Evolutionary conservation across 257 asterid genomes (phyloP).

Genomic region (Ilex aquifolium): DNA sequence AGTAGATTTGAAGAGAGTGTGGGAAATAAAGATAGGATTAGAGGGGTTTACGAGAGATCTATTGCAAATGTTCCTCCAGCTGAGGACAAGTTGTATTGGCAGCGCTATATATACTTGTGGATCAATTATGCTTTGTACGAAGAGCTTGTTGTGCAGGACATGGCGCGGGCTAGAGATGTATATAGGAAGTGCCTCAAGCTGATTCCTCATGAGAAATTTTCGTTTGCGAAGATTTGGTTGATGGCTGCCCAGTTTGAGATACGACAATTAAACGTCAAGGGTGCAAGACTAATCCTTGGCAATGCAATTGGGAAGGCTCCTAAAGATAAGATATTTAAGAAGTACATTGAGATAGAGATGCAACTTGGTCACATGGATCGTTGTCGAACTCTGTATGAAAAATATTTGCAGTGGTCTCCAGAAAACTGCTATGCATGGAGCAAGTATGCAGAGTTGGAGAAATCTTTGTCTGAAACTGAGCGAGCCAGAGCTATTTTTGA

Average conservation of each 20-base stretch:
- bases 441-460: constrained; percentile 84
- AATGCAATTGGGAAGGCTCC: constrained; percentile 61
- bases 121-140: constrained; percentile 79
- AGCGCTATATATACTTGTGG: constrained; percentile 91
- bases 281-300: constrained; percentile 50
- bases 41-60: constrained; percentile 84
- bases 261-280: constrained; percentile 62
- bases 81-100: constrained; percentile 88
- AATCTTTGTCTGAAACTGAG: constrained; percentile 74
- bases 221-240: too few species aligned
- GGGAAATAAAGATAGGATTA: constrained; percentile 56
- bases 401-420: constrained; percentile 84
- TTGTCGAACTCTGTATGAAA: constrained; percentile 75
- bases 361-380: constrained; percentile 84
- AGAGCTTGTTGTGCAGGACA: constrained; percentile 81
- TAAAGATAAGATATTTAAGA: constrained; percentile 85
- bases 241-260: too few species aligned
- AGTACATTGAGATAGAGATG: constrained; percentile 92
- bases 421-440: constrained; percentile 98
- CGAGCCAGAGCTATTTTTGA: constrained; percentile 90
- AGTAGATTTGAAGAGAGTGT: constrained; percentile 71
- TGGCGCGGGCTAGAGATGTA: constrained; percentile 75
- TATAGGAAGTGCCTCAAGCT: constrained; percentile 44
- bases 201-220: too few species aligned
- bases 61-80: constrained; percentile 90